Evolutionary conservation across 345 rosid genomes (phyloP), one percentile per base, ranked within the genome.

Genomic region (Citropsis articulata): DNA sequence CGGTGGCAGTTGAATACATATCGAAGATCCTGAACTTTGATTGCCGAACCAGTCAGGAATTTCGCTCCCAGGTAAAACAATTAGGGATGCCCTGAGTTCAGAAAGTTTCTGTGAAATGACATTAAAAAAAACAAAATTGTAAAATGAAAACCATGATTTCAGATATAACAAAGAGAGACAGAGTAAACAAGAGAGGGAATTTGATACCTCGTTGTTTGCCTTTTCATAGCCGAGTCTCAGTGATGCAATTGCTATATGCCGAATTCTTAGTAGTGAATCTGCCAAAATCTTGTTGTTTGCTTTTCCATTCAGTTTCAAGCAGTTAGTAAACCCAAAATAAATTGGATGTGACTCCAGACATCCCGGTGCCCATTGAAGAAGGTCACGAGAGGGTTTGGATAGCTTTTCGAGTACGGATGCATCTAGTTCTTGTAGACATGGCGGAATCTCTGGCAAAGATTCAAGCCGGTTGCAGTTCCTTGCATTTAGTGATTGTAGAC

Each of bases 201-300:
- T 24, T 2, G 24, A 0, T 16, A 4, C 40, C 40, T 33, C 1
- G 10, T 7, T 0, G 4, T 0, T 6, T 33, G 19, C 2, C 14
- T 6, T 10, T 65, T 8, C 4, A 57, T 9, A 9, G 9, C 31
- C 6, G 21, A 14, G 1, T 40, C 65, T 57, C 38, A 64, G 5
- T 36, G 31, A 24, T 35, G 53, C 48, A 22, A 24, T 59, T 13
- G 53, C 24, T 66, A 72, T 57, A n/a, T 4, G 66, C 66, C 14
- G 65, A 72, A 72, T 56, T 14, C 19, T 55, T 36, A 33, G 14
- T 7, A 0, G 65, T 22, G 53, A 56, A 24, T 72, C 53, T 57
- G 13, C 33, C 14, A 72, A 33, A 72, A n/a, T 30, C 18, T 61
- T 35, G 8, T 72, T 35, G 30, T 25, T n/a, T 33, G 53, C 64